phyloP scores from a whole-genome alignment of 2,329 filamentous ascomycete genomes.

The Lasiodiplodia citricola region DNA sequence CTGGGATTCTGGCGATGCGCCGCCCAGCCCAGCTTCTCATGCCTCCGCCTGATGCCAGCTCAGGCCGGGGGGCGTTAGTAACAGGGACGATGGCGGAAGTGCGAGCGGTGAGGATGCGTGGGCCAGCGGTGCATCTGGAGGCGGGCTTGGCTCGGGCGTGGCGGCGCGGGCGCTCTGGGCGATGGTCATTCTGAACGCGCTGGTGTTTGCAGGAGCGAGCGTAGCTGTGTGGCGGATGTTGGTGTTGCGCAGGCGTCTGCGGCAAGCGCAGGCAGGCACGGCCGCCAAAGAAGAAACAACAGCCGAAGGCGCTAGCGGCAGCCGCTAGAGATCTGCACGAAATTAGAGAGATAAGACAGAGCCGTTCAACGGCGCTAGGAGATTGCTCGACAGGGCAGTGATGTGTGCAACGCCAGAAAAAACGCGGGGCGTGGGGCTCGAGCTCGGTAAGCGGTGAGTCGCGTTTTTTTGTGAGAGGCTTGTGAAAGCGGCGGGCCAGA shows the following conservation, averaged over 20 bases:
- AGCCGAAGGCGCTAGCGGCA: background rate
- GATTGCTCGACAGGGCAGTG: background rate
- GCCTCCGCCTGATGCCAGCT: constrained; percentile 21
- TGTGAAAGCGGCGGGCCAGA: background rate
- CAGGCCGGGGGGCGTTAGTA: constrained; percentile 11
- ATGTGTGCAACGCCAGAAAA: background rate
- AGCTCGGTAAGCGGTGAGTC: background rate
- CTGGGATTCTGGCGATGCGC: constrained; percentile 41
- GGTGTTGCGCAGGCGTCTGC: constrained; percentile 16
- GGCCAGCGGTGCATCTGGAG: background rate
- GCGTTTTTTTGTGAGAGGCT: background rate
- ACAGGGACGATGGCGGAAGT: constrained; percentile 1
- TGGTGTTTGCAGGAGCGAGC: background rate
- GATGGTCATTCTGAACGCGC: background rate
- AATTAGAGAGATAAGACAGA: constrained; percentile 1
- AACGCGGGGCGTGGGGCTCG: too few species aligned
- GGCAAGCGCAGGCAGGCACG: background rate
- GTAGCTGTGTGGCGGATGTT: background rate
- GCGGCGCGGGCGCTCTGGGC: constrained; percentile 2
- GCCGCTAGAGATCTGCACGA: constrained; percentile 1
- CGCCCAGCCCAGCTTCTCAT: constrained; percentile 24
- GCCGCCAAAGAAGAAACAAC: background rate
- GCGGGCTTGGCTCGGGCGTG: background rate
- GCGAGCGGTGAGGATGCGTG: background rate
- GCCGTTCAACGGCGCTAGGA: background rate